These are phyloP conservation scores for Hypericum androsaemum DNA, from an alignment of 345 rosid genomes.

Conservation along the genomic window DNA sequence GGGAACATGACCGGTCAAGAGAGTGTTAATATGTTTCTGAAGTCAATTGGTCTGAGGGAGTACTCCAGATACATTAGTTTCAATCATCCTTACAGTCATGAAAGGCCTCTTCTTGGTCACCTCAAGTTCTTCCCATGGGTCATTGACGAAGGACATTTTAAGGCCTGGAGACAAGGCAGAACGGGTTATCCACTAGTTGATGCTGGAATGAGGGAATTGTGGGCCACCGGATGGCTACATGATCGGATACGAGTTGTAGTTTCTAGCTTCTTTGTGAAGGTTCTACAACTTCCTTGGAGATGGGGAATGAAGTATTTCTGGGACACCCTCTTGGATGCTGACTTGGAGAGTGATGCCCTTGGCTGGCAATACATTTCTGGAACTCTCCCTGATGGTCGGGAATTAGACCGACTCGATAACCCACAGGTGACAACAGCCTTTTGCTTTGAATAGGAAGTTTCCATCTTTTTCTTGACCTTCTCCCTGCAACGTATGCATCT, in stretches of 20 bases:
- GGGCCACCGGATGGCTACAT: conserved; percentile 98
- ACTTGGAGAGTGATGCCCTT: conserved; percentile 91
- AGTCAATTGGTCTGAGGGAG: conserved; percentile 93
- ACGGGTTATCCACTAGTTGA: conserved; percentile 98
- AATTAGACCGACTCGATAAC: conserved; percentile 81
- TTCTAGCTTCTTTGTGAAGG: conserved; percentile 95
- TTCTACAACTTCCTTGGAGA: conserved; percentile 93
- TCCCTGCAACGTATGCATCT: neutral
- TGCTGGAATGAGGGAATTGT: conserved; percentile 96
- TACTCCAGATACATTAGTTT: conserved; percentile 89
- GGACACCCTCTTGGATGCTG: conserved; percentile 97
- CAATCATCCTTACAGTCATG: conserved; percentile 90
- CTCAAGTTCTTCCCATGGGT: conserved; percentile 93
- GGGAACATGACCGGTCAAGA: conserved; percentile 88
- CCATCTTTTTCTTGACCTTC: conserved; percentile 1
- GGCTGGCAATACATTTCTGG: conserved; percentile 99
- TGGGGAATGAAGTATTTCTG: conserved; percentile 99
- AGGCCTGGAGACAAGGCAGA: conserved; percentile 99
- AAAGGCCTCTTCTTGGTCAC: conserved; percentile 88
- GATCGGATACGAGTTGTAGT: conserved; percentile 95
- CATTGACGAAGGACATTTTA: conserved; percentile 71
- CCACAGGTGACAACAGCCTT: conserved; percentile 48
- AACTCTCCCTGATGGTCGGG: conserved; percentile 88
- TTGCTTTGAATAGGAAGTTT: neutral
- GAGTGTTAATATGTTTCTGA: conserved; percentile 83